phyloP scores from a whole-genome alignment of 257 asterid species.

The Penstemon barbatus region DNA sequence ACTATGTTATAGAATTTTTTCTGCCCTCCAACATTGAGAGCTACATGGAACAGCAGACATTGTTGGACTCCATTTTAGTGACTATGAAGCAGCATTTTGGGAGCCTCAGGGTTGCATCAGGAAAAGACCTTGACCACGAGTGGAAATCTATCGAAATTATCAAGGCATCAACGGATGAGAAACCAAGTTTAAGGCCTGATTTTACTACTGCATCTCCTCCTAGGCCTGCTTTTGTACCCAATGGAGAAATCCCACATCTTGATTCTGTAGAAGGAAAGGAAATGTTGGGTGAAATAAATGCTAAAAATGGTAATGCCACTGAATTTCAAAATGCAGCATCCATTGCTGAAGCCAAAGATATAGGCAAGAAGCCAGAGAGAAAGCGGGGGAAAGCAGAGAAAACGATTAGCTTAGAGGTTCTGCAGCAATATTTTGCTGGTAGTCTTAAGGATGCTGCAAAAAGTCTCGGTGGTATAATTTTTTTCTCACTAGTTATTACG shows the following conservation, averaged over 20 bases:
- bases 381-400: conserved; percentile 92
- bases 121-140: conserved; percentile 64
- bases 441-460: conserved; percentile 93
- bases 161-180: conserved; percentile 49
- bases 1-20: conserved; percentile 75
- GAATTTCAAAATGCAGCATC: conserved; percentile 41
- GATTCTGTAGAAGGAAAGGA: conserved; percentile 43
- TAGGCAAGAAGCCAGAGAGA: conserved; percentile 67
- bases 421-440: conserved; percentile 87
- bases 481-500: conserved; percentile 8
- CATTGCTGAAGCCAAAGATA: conserved; percentile 41
- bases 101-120: conserved; percentile 86
- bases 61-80: conserved; percentile 66
- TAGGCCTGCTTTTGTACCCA: conserved; percentile 37
- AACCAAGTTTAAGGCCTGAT: conserved; percentile 41
- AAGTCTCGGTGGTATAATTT: conserved; percentile 85
- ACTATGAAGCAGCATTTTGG: conserved; percentile 77
- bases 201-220: conserved; percentile 43
- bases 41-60: conserved; percentile 47
- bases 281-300: conserved; percentile 33
- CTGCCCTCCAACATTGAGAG: conserved; percentile 53
- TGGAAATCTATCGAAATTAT: conserved; percentile 74
- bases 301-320: conserved; percentile 37
- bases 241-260: conserved; percentile 36
- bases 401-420: conserved; percentile 84